Evolutionary conservation across 345 rosid species (phyloP).

Genomic region (Arabidopsis suecica): DNA sequence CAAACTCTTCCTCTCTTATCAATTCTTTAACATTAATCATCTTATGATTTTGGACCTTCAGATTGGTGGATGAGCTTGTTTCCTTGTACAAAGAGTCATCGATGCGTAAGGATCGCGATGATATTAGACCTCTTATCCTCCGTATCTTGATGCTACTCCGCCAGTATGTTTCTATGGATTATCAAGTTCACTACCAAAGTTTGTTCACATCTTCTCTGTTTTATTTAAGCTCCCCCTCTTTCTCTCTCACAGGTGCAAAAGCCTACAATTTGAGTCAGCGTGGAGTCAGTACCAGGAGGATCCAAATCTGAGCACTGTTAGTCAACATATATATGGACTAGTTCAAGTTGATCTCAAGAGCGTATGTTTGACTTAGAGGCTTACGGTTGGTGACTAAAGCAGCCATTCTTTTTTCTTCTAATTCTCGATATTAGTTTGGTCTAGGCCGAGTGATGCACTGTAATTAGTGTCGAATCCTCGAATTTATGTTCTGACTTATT

Average conservation of each 20-base stretch:
- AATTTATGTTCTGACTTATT: not conserved
- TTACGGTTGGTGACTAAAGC: not conserved
- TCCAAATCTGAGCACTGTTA: slow-evolving; percentile 56
- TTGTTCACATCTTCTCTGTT: not conserved
- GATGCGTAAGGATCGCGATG: slow-evolving; percentile 62
- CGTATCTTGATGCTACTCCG: slow-evolving; percentile 67
- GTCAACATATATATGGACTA: slow-evolving; percentile 24
- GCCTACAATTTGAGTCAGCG: slow-evolving; percentile 60
- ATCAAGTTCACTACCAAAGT: slow-evolving; percentile 14
- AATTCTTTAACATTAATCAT: slow-evolving; percentile 7
- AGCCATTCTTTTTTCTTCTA: not conserved
- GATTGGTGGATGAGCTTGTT: slow-evolving; percentile 85
- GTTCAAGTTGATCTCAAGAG: slow-evolving; percentile 17
- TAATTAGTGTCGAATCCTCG: not conserved
- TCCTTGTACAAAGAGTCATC: slow-evolving; percentile 73
- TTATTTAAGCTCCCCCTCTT: not conserved
- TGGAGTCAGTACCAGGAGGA: slow-evolving; percentile 75
- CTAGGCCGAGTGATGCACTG: not conserved
- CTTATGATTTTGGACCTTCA: slow-evolving; percentile 39
- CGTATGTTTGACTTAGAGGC: not conserved
- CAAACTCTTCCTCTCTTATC: not conserved
- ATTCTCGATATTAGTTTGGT: not conserved
- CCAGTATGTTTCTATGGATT: slow-evolving; percentile 55
- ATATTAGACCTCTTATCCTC: slow-evolving; percentile 60
- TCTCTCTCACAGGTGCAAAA: slow-evolving; percentile 61